A percentile compares a stretch with the other conserved stretches of the same genome.
These are phyloP conservation scores for Prunus mongolica DNA, from an alignment of 306 rosid genomes.

Conservation along the genomic window DNA sequence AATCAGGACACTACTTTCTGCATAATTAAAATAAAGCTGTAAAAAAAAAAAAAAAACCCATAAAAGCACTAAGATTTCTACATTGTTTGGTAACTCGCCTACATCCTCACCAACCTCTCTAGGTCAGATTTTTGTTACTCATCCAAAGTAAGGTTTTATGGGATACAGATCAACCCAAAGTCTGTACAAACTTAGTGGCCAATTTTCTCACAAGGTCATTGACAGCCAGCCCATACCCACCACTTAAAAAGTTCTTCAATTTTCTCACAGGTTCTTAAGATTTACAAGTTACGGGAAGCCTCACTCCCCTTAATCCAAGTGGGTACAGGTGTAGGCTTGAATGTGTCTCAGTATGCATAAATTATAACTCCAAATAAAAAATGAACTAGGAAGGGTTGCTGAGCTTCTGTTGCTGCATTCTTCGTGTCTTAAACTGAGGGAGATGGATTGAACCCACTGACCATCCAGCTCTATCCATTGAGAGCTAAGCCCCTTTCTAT, in stretches of 20 bases:
- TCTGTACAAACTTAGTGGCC: not conserved
- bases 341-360: not conserved
- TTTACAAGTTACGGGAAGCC: not conserved
- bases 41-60: not conserved
- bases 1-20: not conserved
- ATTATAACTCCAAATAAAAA: not conserved
- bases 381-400: not conserved
- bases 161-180: not conserved
- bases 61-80: not conserved
- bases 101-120: not conserved
- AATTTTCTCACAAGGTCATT: not conserved
- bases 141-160: not conserved
- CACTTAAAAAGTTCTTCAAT: not conserved
- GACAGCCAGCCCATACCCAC: not conserved
- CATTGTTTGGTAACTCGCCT: not conserved
- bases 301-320: not conserved
- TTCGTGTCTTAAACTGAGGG: not conserved
- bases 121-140: not conserved
- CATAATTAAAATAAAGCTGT: not conserved
- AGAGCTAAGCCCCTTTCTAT: not conserved
- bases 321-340: not conserved
- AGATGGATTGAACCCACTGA: not conserved
- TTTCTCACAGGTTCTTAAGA: not conserved
- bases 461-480: not conserved
- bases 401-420: not conserved